Evolutionary conservation across 1,139 yeast species (phyloP).

Genomic region (Candida glucosophila): DNA sequence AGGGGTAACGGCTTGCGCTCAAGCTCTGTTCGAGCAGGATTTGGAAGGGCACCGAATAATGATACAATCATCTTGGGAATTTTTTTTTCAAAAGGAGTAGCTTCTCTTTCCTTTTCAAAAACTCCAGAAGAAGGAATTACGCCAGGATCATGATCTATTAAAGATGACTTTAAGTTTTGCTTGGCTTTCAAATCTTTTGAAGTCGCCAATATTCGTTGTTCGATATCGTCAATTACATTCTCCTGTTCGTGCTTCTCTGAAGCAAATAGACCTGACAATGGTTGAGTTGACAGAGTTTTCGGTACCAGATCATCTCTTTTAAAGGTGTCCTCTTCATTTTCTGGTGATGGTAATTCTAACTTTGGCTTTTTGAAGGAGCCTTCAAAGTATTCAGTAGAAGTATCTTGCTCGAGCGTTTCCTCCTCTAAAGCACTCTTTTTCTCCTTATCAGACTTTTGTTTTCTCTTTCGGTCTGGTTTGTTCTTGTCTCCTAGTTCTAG

Average conservation of each 20-base stretch:
- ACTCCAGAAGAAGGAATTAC: too few species aligned
- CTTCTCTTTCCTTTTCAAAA: too few species aligned
- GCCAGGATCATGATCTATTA: conserved; percentile 7
- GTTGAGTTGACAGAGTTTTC: too few species aligned
- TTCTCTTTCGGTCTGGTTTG: conserved; percentile 25
- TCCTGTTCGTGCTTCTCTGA: background rate
- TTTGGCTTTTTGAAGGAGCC: conserved; percentile 42
- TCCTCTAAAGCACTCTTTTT: conserved; percentile 10
- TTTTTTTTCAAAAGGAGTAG: too few species aligned
- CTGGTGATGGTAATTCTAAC: conserved; percentile 46
- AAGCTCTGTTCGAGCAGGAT: conserved; percentile 40
- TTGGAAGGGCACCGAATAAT: too few species aligned
- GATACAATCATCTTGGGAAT: too few species aligned
- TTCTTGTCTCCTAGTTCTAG: conserved; percentile 30
- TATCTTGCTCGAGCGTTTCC: conserved; percentile 31
- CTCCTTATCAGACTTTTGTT: conserved; percentile 14
- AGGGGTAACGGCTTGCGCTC: too few species aligned
- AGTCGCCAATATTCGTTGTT: conserved; percentile 19
- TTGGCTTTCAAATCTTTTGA: conserved; percentile 14
- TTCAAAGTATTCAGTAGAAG: conserved; percentile 22
- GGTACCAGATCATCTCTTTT: too few species aligned
- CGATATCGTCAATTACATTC: conserved; percentile 9
- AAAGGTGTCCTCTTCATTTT: too few species aligned
- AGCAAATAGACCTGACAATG: background rate
- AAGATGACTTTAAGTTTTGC: conserved; percentile 10